Conservation (phyloP, 169 alveolate species). For the Hepatocystis sp. region DNA sequence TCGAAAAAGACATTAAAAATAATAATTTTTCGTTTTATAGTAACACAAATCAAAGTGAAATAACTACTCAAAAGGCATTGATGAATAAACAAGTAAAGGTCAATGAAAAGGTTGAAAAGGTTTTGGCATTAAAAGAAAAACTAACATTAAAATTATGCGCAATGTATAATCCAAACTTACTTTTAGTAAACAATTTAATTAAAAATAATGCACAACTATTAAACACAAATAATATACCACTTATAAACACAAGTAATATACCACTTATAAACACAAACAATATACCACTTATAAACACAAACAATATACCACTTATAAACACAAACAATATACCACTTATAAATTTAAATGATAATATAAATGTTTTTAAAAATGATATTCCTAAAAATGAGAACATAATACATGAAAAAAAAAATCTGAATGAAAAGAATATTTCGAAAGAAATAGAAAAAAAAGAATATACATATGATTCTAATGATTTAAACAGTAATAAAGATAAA, state of each 20-base stretch:
- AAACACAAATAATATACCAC: background rate
- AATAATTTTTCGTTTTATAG: conserved; percentile 35
- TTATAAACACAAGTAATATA: no score
- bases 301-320: no score
- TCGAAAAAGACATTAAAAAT: conserved; percentile 27
- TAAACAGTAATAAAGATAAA: no score
- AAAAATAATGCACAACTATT: conserved; percentile 10
- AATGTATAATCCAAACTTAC: conserved; percentile 49
- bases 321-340: no score
- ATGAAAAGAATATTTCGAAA: background rate
- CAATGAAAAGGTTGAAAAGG: conserved; percentile 78
- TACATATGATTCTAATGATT: no score
- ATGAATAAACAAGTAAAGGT: conserved; percentile 15
- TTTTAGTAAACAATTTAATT: conserved; percentile 32
- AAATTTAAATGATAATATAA: no score
- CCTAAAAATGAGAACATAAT: no score
- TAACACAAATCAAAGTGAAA: conserved; percentile 3
- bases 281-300: no score
- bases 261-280: no score
- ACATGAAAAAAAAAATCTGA: background rate
- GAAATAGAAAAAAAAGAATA: no score
- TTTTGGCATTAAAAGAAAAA: conserved; percentile 66
- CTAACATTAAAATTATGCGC: conserved; percentile 71
- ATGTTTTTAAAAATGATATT: no score
- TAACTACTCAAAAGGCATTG: background rate